Conservation (phyloP, 495 filamentous ascomycete genomes). For the Penicillium coprophilum region DNA sequence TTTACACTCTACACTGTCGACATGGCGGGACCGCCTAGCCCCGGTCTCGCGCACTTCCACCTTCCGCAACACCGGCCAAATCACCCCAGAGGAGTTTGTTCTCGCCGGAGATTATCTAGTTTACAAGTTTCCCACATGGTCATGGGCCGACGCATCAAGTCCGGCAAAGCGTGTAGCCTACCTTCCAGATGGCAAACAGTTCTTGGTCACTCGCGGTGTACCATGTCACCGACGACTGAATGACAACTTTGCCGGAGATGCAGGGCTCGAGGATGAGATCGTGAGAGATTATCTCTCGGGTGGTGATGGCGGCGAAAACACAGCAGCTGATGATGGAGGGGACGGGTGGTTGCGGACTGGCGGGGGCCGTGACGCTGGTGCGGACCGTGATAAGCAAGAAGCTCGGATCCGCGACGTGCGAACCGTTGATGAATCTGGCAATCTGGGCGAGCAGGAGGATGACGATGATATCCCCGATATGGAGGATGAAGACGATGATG, state of each 20-base stretch:
- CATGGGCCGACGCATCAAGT: conserved; percentile 87
- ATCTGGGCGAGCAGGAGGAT: conserved; percentile 67
- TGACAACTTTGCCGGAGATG: conserved; percentile 87
- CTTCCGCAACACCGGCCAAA: conserved; percentile 88
- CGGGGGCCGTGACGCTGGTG: conserved; percentile 55
- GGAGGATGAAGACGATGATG: conserved; percentile 96
- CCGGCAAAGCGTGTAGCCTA: conserved; percentile 73
- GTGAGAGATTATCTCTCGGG: conserved; percentile 74
- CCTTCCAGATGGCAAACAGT: conserved; percentile 91
- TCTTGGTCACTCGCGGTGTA: conserved; percentile 88
- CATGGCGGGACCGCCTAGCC: conserved; percentile 83
- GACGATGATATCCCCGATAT: conserved; percentile 94
- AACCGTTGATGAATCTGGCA: conserved; percentile 82
- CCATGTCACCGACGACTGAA: conserved; percentile 89
- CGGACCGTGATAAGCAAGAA: conserved; percentile 55
- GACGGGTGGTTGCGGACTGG: conserved; percentile 91
- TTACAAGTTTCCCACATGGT: conserved; percentile 99
- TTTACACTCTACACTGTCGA: conserved; percentile 79
- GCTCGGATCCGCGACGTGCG: conserved; percentile 75
- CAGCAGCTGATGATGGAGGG: conserved; percentile 60
- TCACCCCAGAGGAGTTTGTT: conserved; percentile 97
- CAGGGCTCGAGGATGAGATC: conserved; percentile 77
- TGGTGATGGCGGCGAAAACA: conserved; percentile 49
- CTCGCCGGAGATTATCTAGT: conserved; percentile 96
- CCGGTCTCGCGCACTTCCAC: conserved; percentile 86